Conservation (phyloP, 495 filamentous ascomycete species). For the Aspergillus ostianus region DNA sequence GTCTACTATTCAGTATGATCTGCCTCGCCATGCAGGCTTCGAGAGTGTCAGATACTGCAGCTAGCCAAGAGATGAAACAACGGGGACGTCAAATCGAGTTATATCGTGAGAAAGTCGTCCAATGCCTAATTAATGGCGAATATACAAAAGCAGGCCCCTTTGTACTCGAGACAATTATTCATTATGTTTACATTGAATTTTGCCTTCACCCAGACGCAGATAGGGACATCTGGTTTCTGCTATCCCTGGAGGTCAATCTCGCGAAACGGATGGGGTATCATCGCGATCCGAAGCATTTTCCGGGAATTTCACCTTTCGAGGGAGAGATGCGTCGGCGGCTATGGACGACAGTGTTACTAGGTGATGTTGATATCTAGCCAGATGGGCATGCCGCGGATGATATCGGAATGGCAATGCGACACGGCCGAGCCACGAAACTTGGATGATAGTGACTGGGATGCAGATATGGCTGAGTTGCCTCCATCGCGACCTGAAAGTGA, state of each 20-base stretch:
- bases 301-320: constrained; percentile 25
- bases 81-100: constrained; percentile 18
- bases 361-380: constrained; percentile 32
- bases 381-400: constrained; percentile 31
- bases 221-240: constrained; percentile 22
- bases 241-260: constrained; percentile 24
- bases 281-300: constrained; percentile 25
- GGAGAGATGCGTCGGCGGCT: constrained; percentile 33
- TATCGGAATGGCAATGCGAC: constrained; percentile 30
- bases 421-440: constrained; percentile 33
- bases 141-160: constrained; percentile 27
- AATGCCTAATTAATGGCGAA: constrained; percentile 30
- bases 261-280: constrained; percentile 35
- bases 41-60: constrained; percentile 8
- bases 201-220: constrained; percentile 17
- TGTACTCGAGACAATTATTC: constrained; percentile 29
- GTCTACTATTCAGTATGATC: constrained; percentile 32
- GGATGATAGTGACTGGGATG: constrained; percentile 33
- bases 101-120: constrained; percentile 28
- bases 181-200: constrained; percentile 25
- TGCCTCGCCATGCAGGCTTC: constrained; percentile 16
- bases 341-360: constrained; percentile 22
- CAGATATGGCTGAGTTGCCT: constrained; percentile 25
- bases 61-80: constrained; percentile 13
- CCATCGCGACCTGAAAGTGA: constrained; percentile 31